These are phyloP conservation scores for Aspergillus luchuensis DNA, from an alignment of 2,329 filamentous ascomycete genomes.

Conservation along the genomic window DNA sequence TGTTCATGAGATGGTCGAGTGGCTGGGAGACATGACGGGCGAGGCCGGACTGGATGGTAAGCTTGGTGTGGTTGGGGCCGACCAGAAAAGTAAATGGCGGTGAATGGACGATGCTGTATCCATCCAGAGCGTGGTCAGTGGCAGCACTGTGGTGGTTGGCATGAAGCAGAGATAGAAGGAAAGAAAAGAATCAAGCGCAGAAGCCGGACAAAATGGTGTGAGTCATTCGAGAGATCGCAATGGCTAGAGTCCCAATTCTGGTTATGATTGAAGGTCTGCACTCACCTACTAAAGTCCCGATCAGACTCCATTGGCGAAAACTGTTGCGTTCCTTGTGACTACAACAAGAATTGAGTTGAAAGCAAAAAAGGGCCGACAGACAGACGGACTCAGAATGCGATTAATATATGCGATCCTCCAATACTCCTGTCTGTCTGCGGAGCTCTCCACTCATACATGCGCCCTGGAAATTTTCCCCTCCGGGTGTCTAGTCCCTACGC, in stretches of 20 bases:
- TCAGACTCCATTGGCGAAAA: conserved; percentile 17
- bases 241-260: background rate
- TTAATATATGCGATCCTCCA: background rate
- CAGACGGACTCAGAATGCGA: background rate
- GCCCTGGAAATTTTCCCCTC: conserved; percentile 2
- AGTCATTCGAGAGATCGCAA: conserved; percentile 1
- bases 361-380: background rate
- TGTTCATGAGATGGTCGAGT: conserved; percentile 49
- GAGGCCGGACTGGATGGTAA: conserved; percentile 50
- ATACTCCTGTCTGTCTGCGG: background rate
- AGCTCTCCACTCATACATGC: background rate
- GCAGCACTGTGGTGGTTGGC: conserved; percentile 18
- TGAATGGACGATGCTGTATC: conserved; percentile 46
- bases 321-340: background rate
- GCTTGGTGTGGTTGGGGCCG: conserved; percentile 48
- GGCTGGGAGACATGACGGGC: conserved; percentile 48
- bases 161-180: conserved; percentile 7
- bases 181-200: background rate
- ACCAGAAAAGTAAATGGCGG: conserved; percentile 50
- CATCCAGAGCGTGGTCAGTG: conserved; percentile 24
- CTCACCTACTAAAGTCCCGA: conserved; percentile 20
- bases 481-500: conserved; percentile 8
- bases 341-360: background rate
- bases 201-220: background rate
- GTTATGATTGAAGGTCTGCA: background rate